A percentile compares a stretch with the other conserved stretches of the same genome.
Conservation (phyloP, 176 grass and related monocot genomes). For the Sorghum bicolor region DNA sequence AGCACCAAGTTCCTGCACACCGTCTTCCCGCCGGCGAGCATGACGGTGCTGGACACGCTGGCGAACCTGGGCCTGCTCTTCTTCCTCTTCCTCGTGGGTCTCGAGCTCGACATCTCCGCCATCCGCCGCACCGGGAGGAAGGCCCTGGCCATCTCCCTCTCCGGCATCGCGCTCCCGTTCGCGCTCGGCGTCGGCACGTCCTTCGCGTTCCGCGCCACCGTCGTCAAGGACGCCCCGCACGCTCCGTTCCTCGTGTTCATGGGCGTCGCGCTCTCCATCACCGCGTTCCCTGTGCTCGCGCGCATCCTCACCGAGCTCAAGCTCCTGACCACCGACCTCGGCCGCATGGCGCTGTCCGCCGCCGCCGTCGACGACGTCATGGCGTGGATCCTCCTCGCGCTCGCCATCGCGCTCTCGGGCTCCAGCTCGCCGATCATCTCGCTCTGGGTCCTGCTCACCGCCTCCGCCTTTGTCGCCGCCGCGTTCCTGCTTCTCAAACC, state of each 20-base stretch:
- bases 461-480: slow-evolving; percentile 30
- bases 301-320: slow-evolving; percentile 81
- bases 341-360: slow-evolving; percentile 65
- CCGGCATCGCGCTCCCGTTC: slow-evolving; percentile 63
- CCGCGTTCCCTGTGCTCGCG: slow-evolving; percentile 68
- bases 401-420: slow-evolving; percentile 61
- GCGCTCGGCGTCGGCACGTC: slow-evolving; percentile 61
- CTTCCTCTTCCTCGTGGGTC: slow-evolving; percentile 85
- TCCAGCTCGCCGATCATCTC: slow-evolving; percentile 46
- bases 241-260: slow-evolving; percentile 70
- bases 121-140: slow-evolving; percentile 66
- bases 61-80: slow-evolving; percentile 74
- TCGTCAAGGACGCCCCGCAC: slow-evolving; percentile 35
- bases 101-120: slow-evolving; percentile 62
- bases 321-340: slow-evolving; percentile 64
- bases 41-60: slow-evolving; percentile 74
- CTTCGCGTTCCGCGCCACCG: slow-evolving; percentile 43
- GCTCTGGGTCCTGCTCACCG: slow-evolving; percentile 65
- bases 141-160: slow-evolving; percentile 46
- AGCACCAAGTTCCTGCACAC: slow-evolving; percentile 61
- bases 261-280: slow-evolving; percentile 85
- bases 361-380: slow-evolving; percentile 65
- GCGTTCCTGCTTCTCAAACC: slow-evolving; percentile 36
- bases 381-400: slow-evolving; percentile 69
- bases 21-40: slow-evolving; percentile 56